These are phyloP conservation scores for Sclerotiophoma versabilis DNA, from an alignment of 2,329 filamentous ascomycete genomes.

Conservation along the genomic window DNA sequence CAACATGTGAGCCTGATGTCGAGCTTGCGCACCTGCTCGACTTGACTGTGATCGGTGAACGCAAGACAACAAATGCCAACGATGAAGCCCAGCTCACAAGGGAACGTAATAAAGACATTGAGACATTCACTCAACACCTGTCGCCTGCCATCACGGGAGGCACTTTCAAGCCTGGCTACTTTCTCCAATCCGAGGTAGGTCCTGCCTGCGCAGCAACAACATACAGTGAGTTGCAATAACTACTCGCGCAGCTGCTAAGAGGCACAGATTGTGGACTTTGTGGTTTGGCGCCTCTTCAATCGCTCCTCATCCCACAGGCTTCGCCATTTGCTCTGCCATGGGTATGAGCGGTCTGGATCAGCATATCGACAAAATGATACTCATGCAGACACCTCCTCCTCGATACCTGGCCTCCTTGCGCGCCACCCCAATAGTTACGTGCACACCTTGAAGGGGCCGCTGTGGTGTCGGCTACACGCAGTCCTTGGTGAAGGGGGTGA, in stretches of 20 bases:
- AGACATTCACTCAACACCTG: constrained; percentile 55
- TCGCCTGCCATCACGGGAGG: constrained; percentile 40
- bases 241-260: constrained; percentile 20
- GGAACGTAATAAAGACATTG: constrained; percentile 50
- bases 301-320: constrained; percentile 62
- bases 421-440: constrained; percentile 75
- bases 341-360: constrained; percentile 66
- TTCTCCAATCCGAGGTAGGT: constrained; percentile 55
- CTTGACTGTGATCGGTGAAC: constrained; percentile 68
- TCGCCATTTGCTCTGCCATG: constrained; percentile 82
- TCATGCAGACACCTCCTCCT: constrained; percentile 47
- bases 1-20: constrained; percentile 48
- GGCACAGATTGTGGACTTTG: constrained; percentile 57
- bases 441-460: constrained; percentile 68
- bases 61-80: constrained; percentile 47
- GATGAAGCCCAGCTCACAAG: constrained; percentile 58
- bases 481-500: constrained; percentile 79
- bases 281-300: constrained; percentile 78
- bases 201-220: not conserved
- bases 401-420: constrained; percentile 71
- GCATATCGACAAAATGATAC: constrained; percentile 33
- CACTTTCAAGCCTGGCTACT: constrained; percentile 41
- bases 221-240: not conserved
- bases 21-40: constrained; percentile 69
- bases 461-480: constrained; percentile 78